phyloP scores from a whole-genome alignment of 768 basidiomycete genomes.

The Russula foetens region DNA sequence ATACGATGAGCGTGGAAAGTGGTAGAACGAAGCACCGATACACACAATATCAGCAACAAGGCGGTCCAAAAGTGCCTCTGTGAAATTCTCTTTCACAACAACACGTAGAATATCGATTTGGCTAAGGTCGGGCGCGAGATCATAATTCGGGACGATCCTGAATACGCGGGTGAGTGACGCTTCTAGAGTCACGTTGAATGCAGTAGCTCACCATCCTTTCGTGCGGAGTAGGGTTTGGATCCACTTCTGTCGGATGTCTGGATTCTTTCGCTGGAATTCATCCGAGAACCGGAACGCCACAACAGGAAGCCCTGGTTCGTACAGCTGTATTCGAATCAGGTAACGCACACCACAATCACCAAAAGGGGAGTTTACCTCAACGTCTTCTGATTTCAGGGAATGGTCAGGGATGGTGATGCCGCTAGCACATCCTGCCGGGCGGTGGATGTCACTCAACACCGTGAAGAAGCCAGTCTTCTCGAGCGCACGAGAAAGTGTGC shows the following conservation, averaged over 20 bases:
- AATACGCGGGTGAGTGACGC: not conserved
- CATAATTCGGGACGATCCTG: slow-evolving; percentile 54
- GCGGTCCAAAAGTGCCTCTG: slow-evolving; percentile 41
- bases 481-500: slow-evolving; percentile 56
- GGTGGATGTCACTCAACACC: slow-evolving; percentile 50
- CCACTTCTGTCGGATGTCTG: slow-evolving; percentile 51
- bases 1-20: not conserved
- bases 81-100: slow-evolving; percentile 48
- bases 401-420: slow-evolving; percentile 21
- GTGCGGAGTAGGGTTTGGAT: slow-evolving; percentile 42
- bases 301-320: slow-evolving; percentile 44
- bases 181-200: not conserved
- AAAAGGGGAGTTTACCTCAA: slow-evolving; percentile 39
- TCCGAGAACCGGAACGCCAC: slow-evolving; percentile 51
- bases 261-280: slow-evolving; percentile 41
- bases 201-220: slow-evolving; percentile 34
- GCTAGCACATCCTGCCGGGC: slow-evolving; percentile 23
- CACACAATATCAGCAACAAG: slow-evolving; percentile 63
- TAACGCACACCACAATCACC: not conserved
- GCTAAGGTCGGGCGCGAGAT: slow-evolving; percentile 45
- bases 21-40: slow-evolving; percentile 3
- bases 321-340: slow-evolving; percentile 28
- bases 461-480: slow-evolving; percentile 46
- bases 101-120: slow-evolving; percentile 52
- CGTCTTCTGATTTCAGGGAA: slow-evolving; percentile 39